Evolutionary conservation across 495 filamentous ascomycete genomes (phyloP).

Genomic region (Penicillium tannophilum): DNA sequence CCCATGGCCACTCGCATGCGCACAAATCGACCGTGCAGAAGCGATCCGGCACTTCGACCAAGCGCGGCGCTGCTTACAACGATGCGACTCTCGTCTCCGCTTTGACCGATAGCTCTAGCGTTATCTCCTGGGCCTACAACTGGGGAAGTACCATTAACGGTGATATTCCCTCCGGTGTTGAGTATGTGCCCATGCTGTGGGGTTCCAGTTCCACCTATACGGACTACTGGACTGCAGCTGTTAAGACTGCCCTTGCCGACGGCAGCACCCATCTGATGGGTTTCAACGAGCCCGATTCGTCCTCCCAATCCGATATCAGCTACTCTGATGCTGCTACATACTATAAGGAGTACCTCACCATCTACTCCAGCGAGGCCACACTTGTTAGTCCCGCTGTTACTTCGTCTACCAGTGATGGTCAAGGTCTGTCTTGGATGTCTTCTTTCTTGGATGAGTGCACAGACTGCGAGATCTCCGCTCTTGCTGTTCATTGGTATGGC

Average conservation of each 20-base stretch:
- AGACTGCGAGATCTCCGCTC: constrained; percentile 57
- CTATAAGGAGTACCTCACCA: constrained; percentile 64
- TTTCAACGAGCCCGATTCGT: constrained; percentile 78
- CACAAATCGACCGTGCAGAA: neutral
- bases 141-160: constrained; percentile 53
- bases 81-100: constrained; percentile 46
- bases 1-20: neutral
- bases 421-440: constrained; percentile 57
- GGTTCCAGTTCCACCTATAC: constrained; percentile 51
- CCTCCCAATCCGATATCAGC: constrained; percentile 60
- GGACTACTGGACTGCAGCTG: constrained; percentile 51
- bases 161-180: constrained; percentile 34
- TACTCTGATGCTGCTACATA: constrained; percentile 52
- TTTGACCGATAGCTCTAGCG: constrained; percentile 30
- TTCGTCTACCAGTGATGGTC: constrained; percentile 68
- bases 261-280: constrained; percentile 60
- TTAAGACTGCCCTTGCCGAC: constrained; percentile 50
- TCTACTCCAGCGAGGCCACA: constrained; percentile 55
- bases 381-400: constrained; percentile 70
- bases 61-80: constrained; percentile 73
- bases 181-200: constrained; percentile 70
- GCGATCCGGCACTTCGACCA: neutral
- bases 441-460: constrained; percentile 55
- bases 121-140: constrained; percentile 67
- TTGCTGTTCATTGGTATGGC: constrained; percentile 64